phyloP scores from a whole-genome alignment of 2,329 filamentous ascomycete species.

The Diaporthe aspalathi region DNA sequence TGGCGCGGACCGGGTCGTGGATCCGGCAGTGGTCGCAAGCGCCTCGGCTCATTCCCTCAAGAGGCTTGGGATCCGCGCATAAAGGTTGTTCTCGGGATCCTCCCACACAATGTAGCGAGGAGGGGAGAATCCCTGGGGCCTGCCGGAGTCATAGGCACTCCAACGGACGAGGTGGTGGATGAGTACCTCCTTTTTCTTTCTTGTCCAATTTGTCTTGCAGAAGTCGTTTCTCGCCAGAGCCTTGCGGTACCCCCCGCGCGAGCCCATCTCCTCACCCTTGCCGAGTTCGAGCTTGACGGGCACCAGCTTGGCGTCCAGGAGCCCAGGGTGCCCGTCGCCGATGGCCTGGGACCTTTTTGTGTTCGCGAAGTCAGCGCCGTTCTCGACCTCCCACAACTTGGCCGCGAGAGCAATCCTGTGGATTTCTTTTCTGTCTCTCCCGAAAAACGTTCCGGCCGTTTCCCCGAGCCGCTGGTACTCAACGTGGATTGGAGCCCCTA shows the following conservation, averaged over 20 bases:
- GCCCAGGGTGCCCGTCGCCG: not conserved
- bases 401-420: not conserved
- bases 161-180: not conserved
- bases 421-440: not conserved
- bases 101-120: not conserved
- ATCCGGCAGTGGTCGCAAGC: conserved; percentile 26
- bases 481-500: not conserved
- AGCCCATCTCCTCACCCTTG: not conserved
- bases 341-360: not conserved
- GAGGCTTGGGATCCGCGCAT: not conserved
- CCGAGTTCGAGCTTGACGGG: not conserved
- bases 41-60: not conserved
- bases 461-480: not conserved
- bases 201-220: too few species aligned
- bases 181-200: too few species aligned
- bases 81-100: not conserved
- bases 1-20: not conserved
- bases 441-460: accelerated
- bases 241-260: not conserved
- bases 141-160: not conserved
- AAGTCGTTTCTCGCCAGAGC: not conserved
- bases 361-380: not conserved
- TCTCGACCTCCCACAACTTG: not conserved
- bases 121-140: not conserved
- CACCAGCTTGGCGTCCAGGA: not conserved